Conservation (phyloP, 1,139 yeast genomes). For the Nakaseomyces uthaithaninus region DNA sequence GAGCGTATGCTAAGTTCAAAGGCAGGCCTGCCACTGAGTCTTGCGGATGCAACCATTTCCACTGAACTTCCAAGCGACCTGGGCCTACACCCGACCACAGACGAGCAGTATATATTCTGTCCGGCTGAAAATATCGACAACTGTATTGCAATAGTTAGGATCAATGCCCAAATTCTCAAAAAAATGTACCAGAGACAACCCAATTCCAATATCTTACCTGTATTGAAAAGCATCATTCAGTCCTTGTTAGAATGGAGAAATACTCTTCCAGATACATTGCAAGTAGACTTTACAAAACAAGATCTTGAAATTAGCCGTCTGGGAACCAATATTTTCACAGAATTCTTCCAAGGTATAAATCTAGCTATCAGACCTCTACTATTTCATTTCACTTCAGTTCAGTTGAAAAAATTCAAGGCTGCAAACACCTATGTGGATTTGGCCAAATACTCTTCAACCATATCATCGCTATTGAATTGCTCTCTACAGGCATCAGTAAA, state of each 20-base stretch:
- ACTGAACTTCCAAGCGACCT: constrained; percentile 65
- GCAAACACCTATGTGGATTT: constrained; percentile 55
- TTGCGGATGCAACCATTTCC: constrained; percentile 71
- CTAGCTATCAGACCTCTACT: constrained; percentile 73
- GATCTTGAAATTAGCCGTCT: constrained; percentile 52
- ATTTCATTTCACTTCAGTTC: constrained; percentile 70
- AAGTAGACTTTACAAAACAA: constrained; percentile 52
- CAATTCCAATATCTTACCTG: constrained; percentile 62
- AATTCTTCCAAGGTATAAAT: constrained; percentile 78
- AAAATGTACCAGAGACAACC: constrained; percentile 73
- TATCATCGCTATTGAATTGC: constrained; percentile 63
- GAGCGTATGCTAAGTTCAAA: constrained; percentile 81
- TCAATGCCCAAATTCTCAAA: constrained; percentile 65
- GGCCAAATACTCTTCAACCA: constrained; percentile 58
- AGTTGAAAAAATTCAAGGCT: constrained; percentile 46
- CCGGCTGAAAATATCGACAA: constrained; percentile 72
- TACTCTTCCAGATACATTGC: constrained; percentile 53
- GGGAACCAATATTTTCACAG: constrained; percentile 73
- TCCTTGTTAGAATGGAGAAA: constrained; percentile 65
- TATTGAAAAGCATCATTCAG: constrained; percentile 62
- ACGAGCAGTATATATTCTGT: constrained; percentile 67
- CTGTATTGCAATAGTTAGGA: constrained; percentile 74
- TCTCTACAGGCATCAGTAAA: constrained; percentile 80
- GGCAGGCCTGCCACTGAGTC: constrained; percentile 73
- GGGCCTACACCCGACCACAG: constrained; percentile 46